phyloP scores from a whole-genome alignment of 148 eudicot species.

The Cornus kousa region DNA sequence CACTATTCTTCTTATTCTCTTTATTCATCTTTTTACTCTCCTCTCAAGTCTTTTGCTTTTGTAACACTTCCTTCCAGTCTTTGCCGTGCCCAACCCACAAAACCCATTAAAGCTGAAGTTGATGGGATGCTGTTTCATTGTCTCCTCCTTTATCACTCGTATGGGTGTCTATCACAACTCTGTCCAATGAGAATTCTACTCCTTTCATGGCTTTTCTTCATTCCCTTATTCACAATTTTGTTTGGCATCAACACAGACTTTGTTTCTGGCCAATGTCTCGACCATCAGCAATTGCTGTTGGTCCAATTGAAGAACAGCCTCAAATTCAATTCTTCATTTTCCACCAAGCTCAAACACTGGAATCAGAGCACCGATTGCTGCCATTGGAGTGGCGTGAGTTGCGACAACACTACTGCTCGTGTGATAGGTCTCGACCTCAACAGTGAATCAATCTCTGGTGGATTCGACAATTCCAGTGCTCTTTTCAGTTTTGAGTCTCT shows the following conservation, averaged over 20 bases:
- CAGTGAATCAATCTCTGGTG: slow-evolving; percentile 19
- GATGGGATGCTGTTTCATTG: neutral
- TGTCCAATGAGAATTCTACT: neutral
- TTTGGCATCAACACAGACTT: neutral
- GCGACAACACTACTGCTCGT: slow-evolving; percentile 22
- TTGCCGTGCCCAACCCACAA: neutral
- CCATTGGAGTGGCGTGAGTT: slow-evolving; percentile 40
- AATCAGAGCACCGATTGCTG: slow-evolving; percentile 25
- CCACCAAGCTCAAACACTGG: slow-evolving; percentile 28
- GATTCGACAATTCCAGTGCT: slow-evolving; percentile 16
- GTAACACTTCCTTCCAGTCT: no score
- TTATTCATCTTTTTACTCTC: no score
- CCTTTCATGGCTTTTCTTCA: slow-evolving; percentile 15
- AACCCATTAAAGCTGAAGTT: neutral
- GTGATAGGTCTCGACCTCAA: slow-evolving; percentile 27
- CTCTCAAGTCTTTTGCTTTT: no score
- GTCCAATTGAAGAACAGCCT: slow-evolving; percentile 27
- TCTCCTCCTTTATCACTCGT: neutral
- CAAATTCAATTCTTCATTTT: neutral
- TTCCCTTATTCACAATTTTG: slow-evolving; percentile 15
- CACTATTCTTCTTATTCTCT: no score
- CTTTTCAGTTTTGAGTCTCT: slow-evolving; percentile 27
- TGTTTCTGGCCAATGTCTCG: slow-evolving; percentile 15
- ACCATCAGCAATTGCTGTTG: slow-evolving; percentile 27
- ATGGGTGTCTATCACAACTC: neutral